These are phyloP conservation scores for Tylopilus subfusipes DNA, from an alignment of 768 basidiomycete genomes.

Conservation along the genomic window DNA sequence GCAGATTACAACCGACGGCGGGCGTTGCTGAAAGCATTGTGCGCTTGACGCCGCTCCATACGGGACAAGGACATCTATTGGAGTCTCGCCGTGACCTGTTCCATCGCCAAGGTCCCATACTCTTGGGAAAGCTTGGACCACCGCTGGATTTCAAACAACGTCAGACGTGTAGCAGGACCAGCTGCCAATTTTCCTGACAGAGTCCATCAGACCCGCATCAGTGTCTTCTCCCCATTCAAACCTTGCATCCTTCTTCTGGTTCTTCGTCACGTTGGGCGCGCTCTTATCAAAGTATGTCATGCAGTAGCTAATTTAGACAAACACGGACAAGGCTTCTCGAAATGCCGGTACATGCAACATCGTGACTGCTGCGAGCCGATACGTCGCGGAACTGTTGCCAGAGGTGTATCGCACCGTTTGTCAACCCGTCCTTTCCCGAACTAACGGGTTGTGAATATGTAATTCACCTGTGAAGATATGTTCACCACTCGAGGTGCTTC, in stretches of 20 bases:
- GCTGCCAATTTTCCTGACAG: neutral
- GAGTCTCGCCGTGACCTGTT: neutral
- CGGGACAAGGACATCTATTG: neutral
- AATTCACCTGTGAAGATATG: slow-evolving; percentile 8
- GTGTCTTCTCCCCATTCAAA: neutral
- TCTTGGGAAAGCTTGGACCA: neutral
- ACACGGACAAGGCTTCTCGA: slow-evolving; percentile 3
- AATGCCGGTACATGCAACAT: neutral
- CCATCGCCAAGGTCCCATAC: neutral
- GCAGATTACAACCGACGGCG: neutral
- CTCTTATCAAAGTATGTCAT: neutral
- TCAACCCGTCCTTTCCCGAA: slow-evolving; percentile 1
- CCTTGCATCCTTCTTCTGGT: neutral
- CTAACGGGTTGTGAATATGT: slow-evolving; percentile 5
- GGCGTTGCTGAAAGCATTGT: neutral
- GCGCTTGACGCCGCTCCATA: neutral
- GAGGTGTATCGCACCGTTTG: neutral
- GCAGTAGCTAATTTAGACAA: slow-evolving; percentile 1
- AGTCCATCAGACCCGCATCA: neutral
- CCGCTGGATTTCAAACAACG: neutral
- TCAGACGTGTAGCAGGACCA: slow-evolving; percentile 6
- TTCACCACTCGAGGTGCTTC: neutral
- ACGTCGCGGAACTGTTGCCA: slow-evolving; percentile 2
- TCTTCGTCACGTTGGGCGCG: neutral
- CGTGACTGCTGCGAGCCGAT: neutral